phyloP scores from a whole-genome alignment of 2,329 filamentous ascomycete species.

The Claviceps digitariae region DNA sequence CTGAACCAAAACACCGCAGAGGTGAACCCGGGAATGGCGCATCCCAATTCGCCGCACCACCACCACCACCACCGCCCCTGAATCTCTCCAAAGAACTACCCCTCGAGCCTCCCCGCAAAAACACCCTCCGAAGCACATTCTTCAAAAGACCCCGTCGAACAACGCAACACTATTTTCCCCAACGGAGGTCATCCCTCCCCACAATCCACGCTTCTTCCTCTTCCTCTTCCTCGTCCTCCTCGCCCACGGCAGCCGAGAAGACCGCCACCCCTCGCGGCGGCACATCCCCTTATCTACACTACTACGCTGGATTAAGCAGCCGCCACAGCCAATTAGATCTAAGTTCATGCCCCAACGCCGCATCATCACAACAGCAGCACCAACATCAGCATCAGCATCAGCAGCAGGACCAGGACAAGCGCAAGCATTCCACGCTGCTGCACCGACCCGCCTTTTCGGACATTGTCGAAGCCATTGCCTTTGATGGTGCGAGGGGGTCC shows the following conservation, averaged over 20 bases:
- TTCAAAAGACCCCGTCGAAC: neutral
- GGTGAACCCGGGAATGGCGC: neutral
- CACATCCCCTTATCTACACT: neutral
- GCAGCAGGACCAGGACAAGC: neutral
- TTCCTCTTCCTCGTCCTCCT: neutral
- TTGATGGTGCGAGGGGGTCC: neutral
- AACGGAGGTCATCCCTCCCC: neutral
- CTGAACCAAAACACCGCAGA: neutral
- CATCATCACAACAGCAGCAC: neutral
- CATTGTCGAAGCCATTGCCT: neutral
- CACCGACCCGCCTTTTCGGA: conserved; percentile 5
- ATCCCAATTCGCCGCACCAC: conserved; percentile 5
- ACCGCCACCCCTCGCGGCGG: neutral
- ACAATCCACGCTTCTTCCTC: too few relatives aligned
- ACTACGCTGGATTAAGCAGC: neutral
- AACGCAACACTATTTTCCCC: neutral
- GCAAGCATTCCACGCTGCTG: conserved; percentile 5
- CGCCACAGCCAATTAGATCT: neutral
- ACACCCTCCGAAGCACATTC: conserved; percentile 4
- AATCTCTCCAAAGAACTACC: conserved; percentile 9
- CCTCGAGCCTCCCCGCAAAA: conserved; percentile 7
- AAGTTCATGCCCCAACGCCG: too few relatives aligned
- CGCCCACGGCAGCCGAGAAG: neutral
- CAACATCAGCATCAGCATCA: too few relatives aligned
- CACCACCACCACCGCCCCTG: neutral